Evolutionary conservation across 768 basidiomycete genomes (phyloP), one percentile per base, ranked within the genome.

Genomic region (Kwoniella bestiolae): DNA sequence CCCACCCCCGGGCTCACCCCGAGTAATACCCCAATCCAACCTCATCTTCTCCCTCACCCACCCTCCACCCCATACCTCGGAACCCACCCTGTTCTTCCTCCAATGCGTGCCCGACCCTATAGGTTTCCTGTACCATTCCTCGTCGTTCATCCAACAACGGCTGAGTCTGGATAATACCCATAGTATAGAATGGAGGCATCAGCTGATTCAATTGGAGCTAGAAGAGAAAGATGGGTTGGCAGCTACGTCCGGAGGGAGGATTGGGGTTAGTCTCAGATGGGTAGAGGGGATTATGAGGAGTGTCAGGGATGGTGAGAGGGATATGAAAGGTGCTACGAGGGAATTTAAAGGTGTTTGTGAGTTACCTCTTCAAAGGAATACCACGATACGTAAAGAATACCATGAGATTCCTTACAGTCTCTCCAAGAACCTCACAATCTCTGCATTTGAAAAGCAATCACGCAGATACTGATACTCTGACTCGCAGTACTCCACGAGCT

Each of bases 281-380:
- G 50, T 76, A 5, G 72, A 65, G 6, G 44, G 66, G 29, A 57
- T 76, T 9, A 64, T 65, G 66, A 45, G 47, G 26, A 32, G 64
- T 29, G 68, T 72, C 12, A 28, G 69, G 29, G 52, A 62, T 11
- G 66, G 65, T 2, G 55, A 47, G 44, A 67, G 67, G 49, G 51
- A 35, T 45, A 38, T 58, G n/a, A 44, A 49, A 18, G 62, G 60
- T 8, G 72, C 75, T 2, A 59, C 55, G 2, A 70, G 72, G 34
- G 75, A 76, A 63, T 70, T 76, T 59, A 76, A 76, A 55, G 75
- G 75, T 32, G 75, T 76, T 23, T 66, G 74, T 76, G 63, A 71
- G 74, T 69, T n/a, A n/a, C n/a, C n/a, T n/a, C n/a, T n/a, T n/a
- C n/a, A n/a, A n/a, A n/a, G n/a, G n/a, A n/a, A n/a, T n/a, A n/a